Evolutionary conservation across 78 protist genomes (phyloP).

Genomic region (Dictyostelium purpureum): DNA sequence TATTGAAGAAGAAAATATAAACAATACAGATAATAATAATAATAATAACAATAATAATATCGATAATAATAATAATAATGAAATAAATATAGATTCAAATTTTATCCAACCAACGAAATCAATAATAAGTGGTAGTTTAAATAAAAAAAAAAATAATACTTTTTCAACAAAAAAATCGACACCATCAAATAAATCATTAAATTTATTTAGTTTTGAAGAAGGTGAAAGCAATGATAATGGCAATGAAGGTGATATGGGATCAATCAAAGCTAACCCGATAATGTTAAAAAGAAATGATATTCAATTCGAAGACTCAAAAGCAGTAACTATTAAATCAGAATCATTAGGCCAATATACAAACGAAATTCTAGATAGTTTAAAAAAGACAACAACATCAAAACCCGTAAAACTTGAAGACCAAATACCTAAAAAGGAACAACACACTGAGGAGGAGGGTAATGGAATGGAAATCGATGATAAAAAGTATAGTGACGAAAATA

Average conservation of each 20-base stretch:
- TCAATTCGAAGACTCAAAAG: background rate
- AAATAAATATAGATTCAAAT: no score
- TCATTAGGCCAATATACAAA: slow-evolving; percentile 9
- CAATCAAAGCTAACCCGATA: background rate
- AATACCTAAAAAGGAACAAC: no score
- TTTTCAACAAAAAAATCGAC: background rate
- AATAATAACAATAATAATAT: background rate
- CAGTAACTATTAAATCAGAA: background rate
- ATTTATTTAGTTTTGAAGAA: slow-evolving; percentile 10
- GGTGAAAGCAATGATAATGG: background rate
- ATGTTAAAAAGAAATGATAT: background rate
- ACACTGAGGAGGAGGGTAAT: background rate
- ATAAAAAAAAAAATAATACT: background rate
- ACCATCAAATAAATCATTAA: background rate
- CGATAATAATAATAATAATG: background rate
- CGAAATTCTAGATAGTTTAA: background rate
- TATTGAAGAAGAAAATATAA: background rate
- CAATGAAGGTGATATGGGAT: background rate
- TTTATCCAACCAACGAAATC: background rate
- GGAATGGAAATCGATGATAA: slow-evolving; percentile 10
- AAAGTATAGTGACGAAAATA: background rate
- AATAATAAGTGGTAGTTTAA: background rate
- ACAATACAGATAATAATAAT: background rate
- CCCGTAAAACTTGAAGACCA: background rate
- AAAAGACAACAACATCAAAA: background rate